Evolutionary conservation across 768 basidiomycete species (phyloP).

Genomic region (Asterophora parasitica): DNA sequence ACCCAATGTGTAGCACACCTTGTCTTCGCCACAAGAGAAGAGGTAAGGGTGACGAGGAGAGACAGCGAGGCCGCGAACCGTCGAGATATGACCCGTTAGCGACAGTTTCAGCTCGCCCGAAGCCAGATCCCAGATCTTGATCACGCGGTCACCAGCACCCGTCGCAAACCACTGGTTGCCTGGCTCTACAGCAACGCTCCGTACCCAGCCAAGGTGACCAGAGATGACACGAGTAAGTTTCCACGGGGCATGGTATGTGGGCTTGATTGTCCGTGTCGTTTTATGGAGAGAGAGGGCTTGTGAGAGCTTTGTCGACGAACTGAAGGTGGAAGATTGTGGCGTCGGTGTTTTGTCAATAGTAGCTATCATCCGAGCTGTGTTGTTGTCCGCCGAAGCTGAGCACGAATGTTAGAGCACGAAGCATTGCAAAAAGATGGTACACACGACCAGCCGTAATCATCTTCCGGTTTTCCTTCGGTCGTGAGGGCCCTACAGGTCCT

Average conservation of each 20-base stretch:
- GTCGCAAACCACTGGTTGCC: constrained; percentile 99
- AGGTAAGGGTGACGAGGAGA: constrained; percentile 92
- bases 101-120: constrained; percentile 97
- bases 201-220: constrained; percentile 97
- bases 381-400: constrained; percentile 36
- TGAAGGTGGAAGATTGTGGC: constrained; percentile 65
- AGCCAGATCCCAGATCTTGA: constrained; percentile 99
- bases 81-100: constrained; percentile 95
- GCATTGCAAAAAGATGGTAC: constrained; percentile 19
- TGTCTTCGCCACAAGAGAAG: constrained; percentile 97
- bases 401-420: constrained; percentile 6
- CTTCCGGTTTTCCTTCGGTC: constrained; percentile 60
- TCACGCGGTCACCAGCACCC: constrained; percentile 95
- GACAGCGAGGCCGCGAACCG: constrained; percentile 91
- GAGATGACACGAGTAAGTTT: constrained; percentile 95
- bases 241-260: constrained; percentile 95
- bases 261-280: constrained; percentile 90
- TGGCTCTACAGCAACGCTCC: constrained; percentile 93
- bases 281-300: constrained; percentile 90
- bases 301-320: constrained; percentile 64
- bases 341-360: constrained; percentile 71
- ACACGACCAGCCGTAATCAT: constrained; percentile 69
- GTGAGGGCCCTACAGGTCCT: constrained; percentile 72
- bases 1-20: constrained; percentile 45
- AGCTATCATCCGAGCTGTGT: constrained; percentile 66